These are phyloP conservation scores for Geotrichum bryndzae DNA, from an alignment of 1,139 yeast genomes.

Conservation along the genomic window DNA sequence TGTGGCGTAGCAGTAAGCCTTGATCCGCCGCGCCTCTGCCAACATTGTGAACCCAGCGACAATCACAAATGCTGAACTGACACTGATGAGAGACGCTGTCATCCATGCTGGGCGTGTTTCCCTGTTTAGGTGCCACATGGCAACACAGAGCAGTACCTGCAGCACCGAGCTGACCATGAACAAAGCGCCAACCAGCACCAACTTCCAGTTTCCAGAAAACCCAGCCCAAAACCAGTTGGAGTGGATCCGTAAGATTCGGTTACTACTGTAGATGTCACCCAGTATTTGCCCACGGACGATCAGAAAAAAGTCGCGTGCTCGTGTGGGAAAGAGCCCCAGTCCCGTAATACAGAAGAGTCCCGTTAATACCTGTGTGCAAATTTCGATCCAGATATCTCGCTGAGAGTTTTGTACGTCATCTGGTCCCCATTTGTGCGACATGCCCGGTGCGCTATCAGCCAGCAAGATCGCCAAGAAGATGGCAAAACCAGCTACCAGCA, in stretches of 20 bases:
- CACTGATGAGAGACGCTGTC: slow-evolving; percentile 20
- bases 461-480: slow-evolving; percentile 12
- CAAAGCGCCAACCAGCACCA: slow-evolving; percentile 18
- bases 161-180: slow-evolving; percentile 20
- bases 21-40: slow-evolving; percentile 1
- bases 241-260: slow-evolving; percentile 3
- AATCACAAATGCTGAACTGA: slow-evolving; percentile 17
- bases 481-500: slow-evolving; percentile 21
- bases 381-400: slow-evolving; percentile 23
- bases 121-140: slow-evolving; percentile 23
- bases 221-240: slow-evolving; percentile 20
- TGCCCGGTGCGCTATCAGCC: slow-evolving; percentile 22
- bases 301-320: slow-evolving; percentile 19
- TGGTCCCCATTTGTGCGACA: slow-evolving; percentile 19
- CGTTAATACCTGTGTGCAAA: slow-evolving; percentile 21
- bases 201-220: slow-evolving; percentile 10
- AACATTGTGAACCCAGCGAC: slow-evolving; percentile 10
- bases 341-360: slow-evolving; percentile 23
- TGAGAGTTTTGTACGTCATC: slow-evolving; percentile 18
- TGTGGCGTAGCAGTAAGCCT: neutral
- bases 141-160: slow-evolving; percentile 17
- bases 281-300: slow-evolving; percentile 14
- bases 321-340: slow-evolving; percentile 21
- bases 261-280: neutral
- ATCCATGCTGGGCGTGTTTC: slow-evolving; percentile 21